Base-by-base conservation (phyloP, 345 rosid species). In the Arabis hirsuta region DNA sequence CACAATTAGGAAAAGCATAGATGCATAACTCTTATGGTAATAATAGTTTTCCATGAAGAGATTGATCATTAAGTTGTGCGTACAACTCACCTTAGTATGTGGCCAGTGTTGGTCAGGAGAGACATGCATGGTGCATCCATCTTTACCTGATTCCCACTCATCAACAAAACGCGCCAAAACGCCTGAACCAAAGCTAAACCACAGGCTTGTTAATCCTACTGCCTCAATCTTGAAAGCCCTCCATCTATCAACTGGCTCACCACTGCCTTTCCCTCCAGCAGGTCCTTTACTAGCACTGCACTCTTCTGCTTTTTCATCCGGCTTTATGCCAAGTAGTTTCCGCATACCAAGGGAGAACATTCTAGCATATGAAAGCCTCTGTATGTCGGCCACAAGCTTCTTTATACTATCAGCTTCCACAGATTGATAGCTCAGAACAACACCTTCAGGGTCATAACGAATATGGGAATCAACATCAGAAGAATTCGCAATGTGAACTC, bases 41-140 rank as follows among this genome's bases (percentile, higher is more conserved):
- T 34, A 67, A 36, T 9, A 22, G 20, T 32, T n/a, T 58, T 48
- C 31, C 42, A 38, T 67, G 43, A 75, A 45, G 32, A 65, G 16
- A 16, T 16, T 16, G 16, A 52, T 44, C 6, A 55, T 43, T 52
- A 67, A 32, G 62, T 38, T 47, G 12, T 41, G 39, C 5, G 9
- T 65, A 57, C 31, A 65, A 50, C 78, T 64, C 61, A 85, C 99
- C 95, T 92, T 92, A 4, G 99, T 96, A 75, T 96, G 99, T 20
- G 98, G 99, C 99, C 99, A 96, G 67, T 85, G 94, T 81, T 92
- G 98, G 65, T 96, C 98, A 8, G 99, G 99, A 69, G 98, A 90
- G 81, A 96, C 99, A 79, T 90, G 99, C 98, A 92, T 90, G 42
- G 99, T 96, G 82, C 99, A 96, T 73, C 96, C 98, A 73, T 96